Percentiles rank a stretch among this genome's conserved stretches.
These are phyloP conservation scores for Achlya hypogyna DNA, from an alignment of 352 stramenopile species.

Conservation along the genomic window DNA sequence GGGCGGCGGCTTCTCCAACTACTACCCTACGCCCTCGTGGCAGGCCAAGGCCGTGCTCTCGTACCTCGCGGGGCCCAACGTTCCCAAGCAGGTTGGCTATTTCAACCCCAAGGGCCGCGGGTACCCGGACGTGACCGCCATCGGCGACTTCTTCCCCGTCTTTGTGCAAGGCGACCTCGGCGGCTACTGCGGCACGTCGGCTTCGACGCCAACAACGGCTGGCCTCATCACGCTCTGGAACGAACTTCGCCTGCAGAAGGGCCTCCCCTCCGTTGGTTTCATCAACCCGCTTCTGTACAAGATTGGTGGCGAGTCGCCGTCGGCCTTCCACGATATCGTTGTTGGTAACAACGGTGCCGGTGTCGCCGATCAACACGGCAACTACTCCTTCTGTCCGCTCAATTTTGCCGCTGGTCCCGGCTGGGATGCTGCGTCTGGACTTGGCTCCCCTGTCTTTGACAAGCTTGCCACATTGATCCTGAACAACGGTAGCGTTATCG, in stretches of 20 bases:
- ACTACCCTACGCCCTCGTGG: slow-evolving; percentile 65
- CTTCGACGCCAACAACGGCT: slow-evolving; percentile 69
- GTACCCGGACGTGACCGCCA: slow-evolving; percentile 81
- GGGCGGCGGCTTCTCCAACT: slow-evolving; percentile 84
- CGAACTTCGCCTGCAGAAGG: slow-evolving; percentile 58
- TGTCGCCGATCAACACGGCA: slow-evolving; percentile 25
- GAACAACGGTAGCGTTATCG: too few relatives aligned
- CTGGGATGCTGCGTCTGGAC: slow-evolving; percentile 82
- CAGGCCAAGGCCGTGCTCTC: slow-evolving; percentile 44
- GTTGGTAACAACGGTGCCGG: slow-evolving; percentile 68
- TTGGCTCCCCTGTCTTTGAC: slow-evolving; percentile 78
- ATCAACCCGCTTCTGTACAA: slow-evolving; percentile 82
- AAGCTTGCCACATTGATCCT: neutral
- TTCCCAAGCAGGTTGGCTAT: slow-evolving; percentile 35
- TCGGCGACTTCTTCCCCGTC: slow-evolving; percentile 60
- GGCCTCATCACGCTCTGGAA: slow-evolving; percentile 87
- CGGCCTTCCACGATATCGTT: slow-evolving; percentile 80
- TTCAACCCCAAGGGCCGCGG: slow-evolving; percentile 66
- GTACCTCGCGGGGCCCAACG: slow-evolving; percentile 39
- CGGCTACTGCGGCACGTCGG: slow-evolving; percentile 69
- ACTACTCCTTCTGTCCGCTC: slow-evolving; percentile 57
- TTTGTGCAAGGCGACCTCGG: slow-evolving; percentile 39
- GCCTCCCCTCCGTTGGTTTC: slow-evolving; percentile 75
- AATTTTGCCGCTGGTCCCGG: slow-evolving; percentile 71
- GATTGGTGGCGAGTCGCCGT: slow-evolving; percentile 36